Conservation (phyloP, 208 protist genomes). For the Crithidia bombi region DNA sequence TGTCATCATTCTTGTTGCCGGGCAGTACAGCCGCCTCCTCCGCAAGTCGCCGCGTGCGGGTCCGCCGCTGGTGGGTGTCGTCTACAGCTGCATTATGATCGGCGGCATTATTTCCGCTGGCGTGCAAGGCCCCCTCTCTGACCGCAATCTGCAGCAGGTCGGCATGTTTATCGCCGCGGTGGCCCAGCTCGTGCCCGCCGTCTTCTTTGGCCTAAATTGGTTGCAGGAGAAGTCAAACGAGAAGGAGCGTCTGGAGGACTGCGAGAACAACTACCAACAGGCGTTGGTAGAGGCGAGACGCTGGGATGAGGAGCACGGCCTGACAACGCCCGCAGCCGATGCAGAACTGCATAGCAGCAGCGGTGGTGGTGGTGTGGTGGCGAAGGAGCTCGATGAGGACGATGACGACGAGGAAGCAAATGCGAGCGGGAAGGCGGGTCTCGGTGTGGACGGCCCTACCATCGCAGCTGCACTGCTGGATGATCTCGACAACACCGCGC, state of each 20-base stretch:
- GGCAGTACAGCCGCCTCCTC: conserved; percentile 59
- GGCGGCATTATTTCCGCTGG: conserved; percentile 41
- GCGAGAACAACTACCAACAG: conserved; percentile 22
- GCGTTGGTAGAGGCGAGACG: conserved; percentile 14
- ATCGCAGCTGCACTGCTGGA: conserved; percentile 8
- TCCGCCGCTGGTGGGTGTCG: conserved; percentile 45
- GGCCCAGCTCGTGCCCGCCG: conserved; percentile 36
- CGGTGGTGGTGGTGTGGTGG: neutral
- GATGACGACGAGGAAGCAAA: conserved; percentile 4
- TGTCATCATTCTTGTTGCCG: conserved; percentile 68
- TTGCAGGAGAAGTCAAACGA: conserved; percentile 50
- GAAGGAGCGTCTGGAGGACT: conserved; percentile 40
- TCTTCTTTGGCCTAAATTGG: conserved; percentile 62
- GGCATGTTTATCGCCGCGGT: conserved; percentile 44
- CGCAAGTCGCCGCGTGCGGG: conserved; percentile 38
- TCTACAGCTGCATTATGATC: conserved; percentile 52
- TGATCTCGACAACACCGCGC: conserved; percentile 7
- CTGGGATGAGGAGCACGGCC: conserved; percentile 20
- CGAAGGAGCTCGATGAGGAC: conserved; percentile 1
- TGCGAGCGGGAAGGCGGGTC: neutral
- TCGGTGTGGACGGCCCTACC: neutral
- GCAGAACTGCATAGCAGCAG: neutral
- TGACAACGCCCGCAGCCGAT: neutral
- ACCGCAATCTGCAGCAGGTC: conserved; percentile 35
- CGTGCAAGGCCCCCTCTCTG: conserved; percentile 56